Evolutionary conservation across 2,329 filamentous ascomycete species (phyloP).

Genomic region (Pyricularia sp.): DNA sequence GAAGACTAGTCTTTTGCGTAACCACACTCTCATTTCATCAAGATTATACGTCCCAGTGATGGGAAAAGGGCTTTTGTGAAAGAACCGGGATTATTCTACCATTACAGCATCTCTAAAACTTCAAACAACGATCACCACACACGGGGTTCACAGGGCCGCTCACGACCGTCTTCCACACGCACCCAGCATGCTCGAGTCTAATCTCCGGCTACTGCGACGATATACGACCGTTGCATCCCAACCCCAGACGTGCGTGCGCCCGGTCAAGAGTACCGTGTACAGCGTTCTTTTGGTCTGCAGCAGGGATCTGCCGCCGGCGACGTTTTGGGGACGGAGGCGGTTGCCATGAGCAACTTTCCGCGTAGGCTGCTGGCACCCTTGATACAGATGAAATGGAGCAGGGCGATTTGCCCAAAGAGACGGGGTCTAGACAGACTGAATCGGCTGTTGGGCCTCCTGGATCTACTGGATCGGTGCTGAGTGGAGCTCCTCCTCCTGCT

Average conservation of each 20-base stretch:
- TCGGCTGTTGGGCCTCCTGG: no score
- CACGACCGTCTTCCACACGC: not conserved
- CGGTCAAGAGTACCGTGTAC: not conserved
- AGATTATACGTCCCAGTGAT: no score
- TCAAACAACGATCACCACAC: not conserved
- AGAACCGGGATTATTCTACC: no score
- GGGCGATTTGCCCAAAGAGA: not conserved
- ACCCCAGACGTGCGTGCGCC: not conserved
- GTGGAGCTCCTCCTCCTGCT: not conserved
- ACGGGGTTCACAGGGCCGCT: not conserved
- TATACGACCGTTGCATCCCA: not conserved
- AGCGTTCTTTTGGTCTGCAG: not conserved
- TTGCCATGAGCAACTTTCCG: no score
- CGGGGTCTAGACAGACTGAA: not conserved
- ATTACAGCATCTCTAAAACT: no score
- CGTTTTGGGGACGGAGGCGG: not conserved
- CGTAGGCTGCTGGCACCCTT: not conserved
- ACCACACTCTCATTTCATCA: not conserved
- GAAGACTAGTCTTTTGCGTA: not conserved
- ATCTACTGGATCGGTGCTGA: not conserved
- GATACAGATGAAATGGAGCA: not conserved
- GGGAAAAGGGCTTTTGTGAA: no score
- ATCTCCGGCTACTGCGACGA: not conserved
- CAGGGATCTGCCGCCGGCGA: not conserved
- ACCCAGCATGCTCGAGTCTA: not conserved